These are phyloP conservation scores for Verticillium tricorpus DNA, from an alignment of 2,329 filamentous ascomycete genomes.

Conservation along the genomic window DNA sequence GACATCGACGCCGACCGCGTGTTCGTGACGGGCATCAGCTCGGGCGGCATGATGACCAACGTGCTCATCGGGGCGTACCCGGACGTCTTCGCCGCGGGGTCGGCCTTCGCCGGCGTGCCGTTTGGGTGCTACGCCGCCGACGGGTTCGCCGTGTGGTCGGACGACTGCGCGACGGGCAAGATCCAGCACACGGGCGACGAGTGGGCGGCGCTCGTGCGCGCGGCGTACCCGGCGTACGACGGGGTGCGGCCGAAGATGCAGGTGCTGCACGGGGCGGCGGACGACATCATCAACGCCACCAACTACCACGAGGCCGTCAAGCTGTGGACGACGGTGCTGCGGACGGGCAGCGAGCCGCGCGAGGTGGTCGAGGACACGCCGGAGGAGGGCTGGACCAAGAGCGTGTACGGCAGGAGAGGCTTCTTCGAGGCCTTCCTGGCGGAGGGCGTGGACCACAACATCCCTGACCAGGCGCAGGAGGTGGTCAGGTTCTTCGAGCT, in stretches of 20 bases:
- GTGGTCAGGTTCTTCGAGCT: slow-evolving; percentile 15
- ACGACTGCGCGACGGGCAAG: slow-evolving; percentile 45
- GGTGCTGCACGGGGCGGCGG: slow-evolving; percentile 50
- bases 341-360: slow-evolving; percentile 5
- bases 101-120: slow-evolving; percentile 37
- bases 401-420: slow-evolving; percentile 9
- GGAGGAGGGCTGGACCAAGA: slow-evolving; percentile 13
- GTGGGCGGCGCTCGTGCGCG: slow-evolving; percentile 29
- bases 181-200: slow-evolving; percentile 26
- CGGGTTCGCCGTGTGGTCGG: slow-evolving; percentile 43
- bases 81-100: slow-evolving; percentile 45
- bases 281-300: slow-evolving; percentile 44
- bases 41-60: slow-evolving; percentile 53
- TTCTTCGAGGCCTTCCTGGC: slow-evolving; percentile 14
- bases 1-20: slow-evolving; percentile 40
- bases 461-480: slow-evolving; percentile 12
- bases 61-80: slow-evolving; percentile 48
- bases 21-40: slow-evolving; percentile 45
- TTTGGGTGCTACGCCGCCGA: slow-evolving; percentile 44
- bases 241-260: slow-evolving; percentile 51
- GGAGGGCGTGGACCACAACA: slow-evolving; percentile 11
- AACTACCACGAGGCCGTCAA: slow-evolving; percentile 53
- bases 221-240: slow-evolving; percentile 44
- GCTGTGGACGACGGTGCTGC: slow-evolving; percentile 40
- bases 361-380: slow-evolving; percentile 5